phyloP scores from a whole-genome alignment of 179 eudicot genomes.

The Heliamphora pulchella region DNA sequence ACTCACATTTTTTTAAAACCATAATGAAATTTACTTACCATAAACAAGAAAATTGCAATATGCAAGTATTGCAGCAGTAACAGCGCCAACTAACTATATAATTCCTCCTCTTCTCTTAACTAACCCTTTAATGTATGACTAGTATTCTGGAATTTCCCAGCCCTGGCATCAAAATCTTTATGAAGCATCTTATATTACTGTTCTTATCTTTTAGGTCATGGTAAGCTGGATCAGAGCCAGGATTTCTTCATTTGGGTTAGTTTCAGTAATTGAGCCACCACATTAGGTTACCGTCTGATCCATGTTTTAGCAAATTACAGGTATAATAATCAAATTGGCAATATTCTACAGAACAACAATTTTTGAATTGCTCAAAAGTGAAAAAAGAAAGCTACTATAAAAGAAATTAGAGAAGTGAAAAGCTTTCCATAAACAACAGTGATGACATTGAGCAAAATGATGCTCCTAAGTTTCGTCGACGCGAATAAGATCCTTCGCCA shows the following conservation, averaged over 20 bases:
- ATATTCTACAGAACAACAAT: neutral
- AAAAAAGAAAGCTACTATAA: neutral
- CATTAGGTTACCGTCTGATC: neutral
- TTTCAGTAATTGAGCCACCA: neutral
- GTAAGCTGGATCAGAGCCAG: neutral
- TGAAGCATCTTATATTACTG: neutral
- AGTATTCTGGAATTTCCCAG: neutral
- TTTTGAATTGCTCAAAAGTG: too few relatives aligned
- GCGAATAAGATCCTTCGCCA: conserved; percentile 48
- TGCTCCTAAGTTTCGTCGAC: conserved; percentile 48
- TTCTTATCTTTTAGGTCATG: neutral
- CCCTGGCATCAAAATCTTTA: neutral
- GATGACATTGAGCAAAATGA: conserved; percentile 51
- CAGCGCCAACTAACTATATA: neutral
- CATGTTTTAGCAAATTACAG: neutral
- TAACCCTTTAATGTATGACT: neutral
- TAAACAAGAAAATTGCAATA: too few relatives aligned
- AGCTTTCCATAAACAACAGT: conserved; percentile 48
- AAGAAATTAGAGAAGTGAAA: neutral
- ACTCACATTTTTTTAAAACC: too few relatives aligned
- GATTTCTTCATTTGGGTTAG: neutral
- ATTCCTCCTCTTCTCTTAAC: neutral
- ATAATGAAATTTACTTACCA: too few relatives aligned
- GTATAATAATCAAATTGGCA: neutral
- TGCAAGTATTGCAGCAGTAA: neutral